Evolutionary conservation across 2,329 filamentous ascomycete species (phyloP).

Genomic region (Eutypella sp.): DNA sequence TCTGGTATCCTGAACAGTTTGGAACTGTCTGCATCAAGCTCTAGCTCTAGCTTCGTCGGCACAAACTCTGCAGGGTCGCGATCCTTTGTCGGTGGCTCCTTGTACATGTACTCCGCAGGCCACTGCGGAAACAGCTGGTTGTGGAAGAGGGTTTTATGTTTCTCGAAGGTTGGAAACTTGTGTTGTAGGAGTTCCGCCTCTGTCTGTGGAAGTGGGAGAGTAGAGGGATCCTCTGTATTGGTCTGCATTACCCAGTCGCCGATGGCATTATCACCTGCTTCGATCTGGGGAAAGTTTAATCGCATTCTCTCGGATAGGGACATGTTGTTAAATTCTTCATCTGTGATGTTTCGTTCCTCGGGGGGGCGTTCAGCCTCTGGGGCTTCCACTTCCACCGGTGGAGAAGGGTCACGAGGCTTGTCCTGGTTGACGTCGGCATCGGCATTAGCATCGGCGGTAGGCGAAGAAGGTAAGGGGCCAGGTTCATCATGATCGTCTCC

Average conservation of each 20-base stretch:
- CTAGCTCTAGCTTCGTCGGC: slow-evolving; percentile 82
- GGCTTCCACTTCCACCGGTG: slow-evolving; percentile 3
- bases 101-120: slow-evolving; percentile 70
- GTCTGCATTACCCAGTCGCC: slow-evolving; percentile 29
- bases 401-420: not conserved
- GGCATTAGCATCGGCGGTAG: slow-evolving; percentile 38
- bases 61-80: slow-evolving; percentile 64
- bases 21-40: slow-evolving; percentile 81
- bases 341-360: slow-evolving; percentile 20
- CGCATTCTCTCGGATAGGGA: slow-evolving; percentile 31
- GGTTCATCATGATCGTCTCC: slow-evolving; percentile 45
- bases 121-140: slow-evolving; percentile 79
- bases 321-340: slow-evolving; percentile 31
- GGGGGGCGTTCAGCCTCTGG: slow-evolving; percentile 5
- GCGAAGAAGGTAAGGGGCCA: slow-evolving; percentile 38
- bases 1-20: slow-evolving; percentile 75
- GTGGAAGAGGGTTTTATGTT: slow-evolving; percentile 70
- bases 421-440: slow-evolving; percentile 23
- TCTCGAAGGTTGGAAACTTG: slow-evolving; percentile 76
- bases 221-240: slow-evolving; percentile 54
- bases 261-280: slow-evolving; percentile 32
- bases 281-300: slow-evolving; percentile 40
- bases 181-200: slow-evolving; percentile 72
- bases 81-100: slow-evolving; percentile 69
- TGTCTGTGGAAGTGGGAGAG: slow-evolving; percentile 67